phyloP scores from a whole-genome alignment of 2,329 filamentous ascomycete genomes.

The Fusarium sp. region DNA sequence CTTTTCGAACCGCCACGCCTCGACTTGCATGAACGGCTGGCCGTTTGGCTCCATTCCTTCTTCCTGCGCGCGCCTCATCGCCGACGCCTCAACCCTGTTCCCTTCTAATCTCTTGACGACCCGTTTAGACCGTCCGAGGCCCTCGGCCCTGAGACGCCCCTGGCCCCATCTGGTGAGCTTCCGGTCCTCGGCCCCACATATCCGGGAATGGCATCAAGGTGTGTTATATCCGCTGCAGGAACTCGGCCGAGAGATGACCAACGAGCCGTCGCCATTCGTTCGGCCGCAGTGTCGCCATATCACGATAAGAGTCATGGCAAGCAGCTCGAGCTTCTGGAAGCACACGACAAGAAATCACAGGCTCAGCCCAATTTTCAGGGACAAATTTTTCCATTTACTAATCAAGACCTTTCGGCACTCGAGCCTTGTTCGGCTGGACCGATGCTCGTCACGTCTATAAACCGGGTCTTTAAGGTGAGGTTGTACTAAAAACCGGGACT shows the following conservation, averaged over 20 bases:
- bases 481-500: conserved; percentile 6
- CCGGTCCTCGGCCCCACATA: conserved; percentile 20
- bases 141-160: conserved; percentile 2
- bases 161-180: conserved; percentile 1
- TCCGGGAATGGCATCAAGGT: conserved; percentile 7
- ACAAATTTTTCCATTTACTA: not conserved
- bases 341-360: not conserved
- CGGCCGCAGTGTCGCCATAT: conserved; percentile 9
- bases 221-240: conserved; percentile 3
- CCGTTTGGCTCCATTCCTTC: not conserved
- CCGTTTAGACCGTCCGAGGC: conserved; percentile 8
- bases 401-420: not conserved
- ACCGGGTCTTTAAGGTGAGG: conserved; percentile 14
- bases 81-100: conserved; percentile 10
- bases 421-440: conserved; percentile 20
- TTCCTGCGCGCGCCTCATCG: not conserved
- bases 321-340: not conserved
- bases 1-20: not conserved
- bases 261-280: not conserved
- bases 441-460: conserved; percentile 21
- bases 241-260: conserved; percentile 27
- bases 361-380: not conserved
- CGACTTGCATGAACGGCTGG: not conserved
- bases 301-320: conserved; percentile 2
- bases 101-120: conserved; percentile 20